phyloP scores from a whole-genome alignment of 2,329 filamentous ascomycete species.

The Fusarium robinianum region DNA sequence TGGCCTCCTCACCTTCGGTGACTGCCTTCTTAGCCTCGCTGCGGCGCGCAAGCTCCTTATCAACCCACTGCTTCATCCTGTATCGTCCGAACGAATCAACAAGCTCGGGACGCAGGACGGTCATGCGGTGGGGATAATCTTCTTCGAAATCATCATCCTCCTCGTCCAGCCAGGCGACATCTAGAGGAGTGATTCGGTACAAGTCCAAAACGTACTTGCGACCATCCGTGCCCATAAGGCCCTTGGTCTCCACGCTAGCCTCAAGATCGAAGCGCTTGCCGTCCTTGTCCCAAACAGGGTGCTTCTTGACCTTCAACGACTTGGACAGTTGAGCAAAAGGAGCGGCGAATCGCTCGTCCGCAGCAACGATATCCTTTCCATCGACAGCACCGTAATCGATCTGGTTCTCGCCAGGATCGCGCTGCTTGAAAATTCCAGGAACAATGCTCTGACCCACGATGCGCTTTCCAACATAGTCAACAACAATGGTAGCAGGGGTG shows the following conservation, averaged over 20 bases:
- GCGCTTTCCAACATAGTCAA: constrained; percentile 96
- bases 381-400: constrained; percentile 99
- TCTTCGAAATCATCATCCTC: constrained; percentile 52
- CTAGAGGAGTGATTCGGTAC: constrained; percentile 91
- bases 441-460: constrained; percentile 98
- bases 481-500: constrained; percentile 92
- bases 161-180: constrained; percentile 89
- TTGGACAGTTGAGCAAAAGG: constrained; percentile 91
- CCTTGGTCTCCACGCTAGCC: constrained; percentile 96
- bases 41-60: constrained; percentile 72
- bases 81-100: constrained; percentile 82
- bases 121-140: constrained; percentile 93
- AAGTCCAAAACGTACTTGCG: constrained; percentile 97
- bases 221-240: constrained; percentile 93
- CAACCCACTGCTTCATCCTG: constrained; percentile 89
- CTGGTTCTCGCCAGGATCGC: constrained; percentile 95
- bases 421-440: constrained; percentile 98
- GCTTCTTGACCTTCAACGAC: constrained; percentile 87
- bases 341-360: constrained; percentile 81
- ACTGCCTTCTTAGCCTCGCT: constrained; percentile 40
- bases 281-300: constrained; percentile 98
- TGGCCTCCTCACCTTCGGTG: constrained; percentile 26
- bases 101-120: constrained; percentile 86
- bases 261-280: constrained; percentile 87
- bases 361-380: constrained; percentile 92